Conservation (phyloP, 1,139 yeast genomes). For the Diutina mesorugosa region DNA sequence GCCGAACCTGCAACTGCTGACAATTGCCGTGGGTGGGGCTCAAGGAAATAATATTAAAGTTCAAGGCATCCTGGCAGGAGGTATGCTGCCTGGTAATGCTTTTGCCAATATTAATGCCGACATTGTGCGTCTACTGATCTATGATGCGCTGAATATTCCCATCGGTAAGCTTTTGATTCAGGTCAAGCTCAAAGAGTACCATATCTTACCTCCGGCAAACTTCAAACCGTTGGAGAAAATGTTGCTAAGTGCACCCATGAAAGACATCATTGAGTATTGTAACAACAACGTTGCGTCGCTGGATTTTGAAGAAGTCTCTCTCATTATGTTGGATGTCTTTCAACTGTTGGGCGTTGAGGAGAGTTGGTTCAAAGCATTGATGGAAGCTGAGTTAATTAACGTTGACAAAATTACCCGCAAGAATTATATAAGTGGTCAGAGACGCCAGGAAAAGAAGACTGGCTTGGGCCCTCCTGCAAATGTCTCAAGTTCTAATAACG, state of each 20-base stretch:
- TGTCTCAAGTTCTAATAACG: slow-evolving; percentile 23
- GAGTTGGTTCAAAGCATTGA: slow-evolving; percentile 56
- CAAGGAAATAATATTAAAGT: slow-evolving; percentile 15
- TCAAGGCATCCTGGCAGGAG: slow-evolving; percentile 5
- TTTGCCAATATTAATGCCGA: slow-evolving; percentile 6
- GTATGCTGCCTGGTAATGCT: slow-evolving; percentile 4
- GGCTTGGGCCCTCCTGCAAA: slow-evolving; percentile 4
- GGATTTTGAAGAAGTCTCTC: slow-evolving; percentile 41
- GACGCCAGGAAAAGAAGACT: background rate
- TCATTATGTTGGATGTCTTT: slow-evolving; percentile 48
- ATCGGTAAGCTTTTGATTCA: slow-evolving; percentile 51
- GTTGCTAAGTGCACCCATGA: slow-evolving; percentile 38
- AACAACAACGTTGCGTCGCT: slow-evolving; percentile 27
- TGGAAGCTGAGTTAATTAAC: slow-evolving; percentile 47
- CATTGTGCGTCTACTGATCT: slow-evolving; percentile 29
- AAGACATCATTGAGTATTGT: slow-evolving; percentile 34
- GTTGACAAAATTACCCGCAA: slow-evolving; percentile 34
- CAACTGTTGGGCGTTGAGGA: slow-evolving; percentile 52
- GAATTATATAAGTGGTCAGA: slow-evolving; percentile 13
- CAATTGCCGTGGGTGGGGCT: slow-evolving; percentile 23
- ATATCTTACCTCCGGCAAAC: slow-evolving; percentile 43
- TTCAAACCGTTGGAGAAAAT: slow-evolving; percentile 52
- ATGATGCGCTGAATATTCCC: slow-evolving; percentile 28
- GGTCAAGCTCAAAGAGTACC: slow-evolving; percentile 40
- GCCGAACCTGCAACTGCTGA: slow-evolving; percentile 20